Conservation (phyloP, 257 asterid species). For the Euphrasia confusa region DNA sequence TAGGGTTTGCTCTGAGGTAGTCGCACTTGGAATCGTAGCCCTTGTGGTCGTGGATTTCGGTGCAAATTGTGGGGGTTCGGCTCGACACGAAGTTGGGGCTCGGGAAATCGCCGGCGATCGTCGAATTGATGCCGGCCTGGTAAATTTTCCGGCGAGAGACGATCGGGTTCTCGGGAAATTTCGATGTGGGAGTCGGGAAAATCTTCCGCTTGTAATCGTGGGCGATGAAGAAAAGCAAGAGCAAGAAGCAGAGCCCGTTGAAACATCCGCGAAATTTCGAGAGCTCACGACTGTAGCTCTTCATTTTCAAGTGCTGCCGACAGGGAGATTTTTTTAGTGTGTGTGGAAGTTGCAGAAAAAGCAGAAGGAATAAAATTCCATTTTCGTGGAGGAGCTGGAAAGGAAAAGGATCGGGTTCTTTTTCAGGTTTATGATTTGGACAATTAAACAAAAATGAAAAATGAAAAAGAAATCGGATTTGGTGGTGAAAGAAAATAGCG, state of each 20-base stretch:
- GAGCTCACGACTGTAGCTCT: constrained; percentile 21
- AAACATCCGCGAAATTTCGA: constrained; percentile 49
- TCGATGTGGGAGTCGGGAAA: constrained; percentile 26
- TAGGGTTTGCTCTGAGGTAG: constrained; percentile 15
- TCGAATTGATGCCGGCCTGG: constrained; percentile 16
- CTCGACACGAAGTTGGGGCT: too few species aligned
- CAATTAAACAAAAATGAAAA: background rate
- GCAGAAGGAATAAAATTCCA: background rate
- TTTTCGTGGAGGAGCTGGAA: background rate
- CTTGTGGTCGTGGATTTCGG: constrained; percentile 44
- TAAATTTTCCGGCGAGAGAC: constrained; percentile 32
- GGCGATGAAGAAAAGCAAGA: constrained; percentile 39
- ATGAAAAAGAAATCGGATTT: background rate
- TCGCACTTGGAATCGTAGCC: constrained; percentile 27
- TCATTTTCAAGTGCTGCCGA: constrained; percentile 33
- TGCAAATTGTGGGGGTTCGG: constrained; percentile 33
- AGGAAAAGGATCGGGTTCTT: background rate
- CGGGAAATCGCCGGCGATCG: too few species aligned
- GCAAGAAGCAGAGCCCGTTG: constrained; percentile 41
- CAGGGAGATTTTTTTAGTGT: background rate
- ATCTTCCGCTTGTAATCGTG: constrained; percentile 20
- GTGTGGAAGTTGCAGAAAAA: constrained; percentile 18
- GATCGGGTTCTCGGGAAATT: constrained; percentile 14
- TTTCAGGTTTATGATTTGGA: background rate
- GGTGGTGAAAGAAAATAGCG: constrained; percentile 18